Conservation (phyloP, 805 yeast genomes). For the Maudiozyma pseudohumilis region DNA sequence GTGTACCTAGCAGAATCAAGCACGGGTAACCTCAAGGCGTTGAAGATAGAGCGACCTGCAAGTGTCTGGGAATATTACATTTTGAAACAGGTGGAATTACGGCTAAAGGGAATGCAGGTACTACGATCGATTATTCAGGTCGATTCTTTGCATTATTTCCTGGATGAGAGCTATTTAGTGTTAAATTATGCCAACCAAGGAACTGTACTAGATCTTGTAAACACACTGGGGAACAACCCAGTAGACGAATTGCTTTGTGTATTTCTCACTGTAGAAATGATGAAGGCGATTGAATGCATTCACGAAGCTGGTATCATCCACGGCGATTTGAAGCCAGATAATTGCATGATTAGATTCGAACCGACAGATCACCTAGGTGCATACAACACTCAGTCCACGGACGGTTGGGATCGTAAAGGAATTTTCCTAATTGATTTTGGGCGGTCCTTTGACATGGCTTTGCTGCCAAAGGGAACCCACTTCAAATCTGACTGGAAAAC, state of each 20-base stretch:
- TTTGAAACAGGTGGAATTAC: slow-evolving; percentile 43
- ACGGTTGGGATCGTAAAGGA: slow-evolving; percentile 45
- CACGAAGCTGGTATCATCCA: slow-evolving; percentile 64
- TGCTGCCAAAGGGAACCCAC: slow-evolving; percentile 40
- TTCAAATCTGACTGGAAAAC: slow-evolving; percentile 54
- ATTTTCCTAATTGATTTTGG: slow-evolving; percentile 72
- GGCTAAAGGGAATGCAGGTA: slow-evolving; percentile 25
- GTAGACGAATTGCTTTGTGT: slow-evolving; percentile 56
- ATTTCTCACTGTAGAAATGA: slow-evolving; percentile 54
- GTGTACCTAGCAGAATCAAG: slow-evolving; percentile 63
- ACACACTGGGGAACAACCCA: slow-evolving; percentile 29
- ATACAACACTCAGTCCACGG: slow-evolving; percentile 29
- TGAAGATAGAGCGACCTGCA: slow-evolving; percentile 64
- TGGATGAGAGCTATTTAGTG: slow-evolving; percentile 60
- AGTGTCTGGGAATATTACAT: slow-evolving; percentile 78
- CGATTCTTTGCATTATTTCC: slow-evolving; percentile 42
- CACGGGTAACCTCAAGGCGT: slow-evolving; percentile 46
- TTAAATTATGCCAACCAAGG: slow-evolving; percentile 62
- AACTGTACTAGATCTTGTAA: slow-evolving; percentile 60
- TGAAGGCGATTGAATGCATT: slow-evolving; percentile 48
- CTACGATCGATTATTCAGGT: slow-evolving; percentile 39
- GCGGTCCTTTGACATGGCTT: slow-evolving; percentile 58
- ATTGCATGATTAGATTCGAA: slow-evolving; percentile 62
- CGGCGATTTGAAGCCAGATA: slow-evolving; percentile 80
- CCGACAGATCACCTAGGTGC: slow-evolving; percentile 13